phyloP scores from a whole-genome alignment of 1,284 basidiomycete species.

The Laetiporus sulphureus region DNA sequence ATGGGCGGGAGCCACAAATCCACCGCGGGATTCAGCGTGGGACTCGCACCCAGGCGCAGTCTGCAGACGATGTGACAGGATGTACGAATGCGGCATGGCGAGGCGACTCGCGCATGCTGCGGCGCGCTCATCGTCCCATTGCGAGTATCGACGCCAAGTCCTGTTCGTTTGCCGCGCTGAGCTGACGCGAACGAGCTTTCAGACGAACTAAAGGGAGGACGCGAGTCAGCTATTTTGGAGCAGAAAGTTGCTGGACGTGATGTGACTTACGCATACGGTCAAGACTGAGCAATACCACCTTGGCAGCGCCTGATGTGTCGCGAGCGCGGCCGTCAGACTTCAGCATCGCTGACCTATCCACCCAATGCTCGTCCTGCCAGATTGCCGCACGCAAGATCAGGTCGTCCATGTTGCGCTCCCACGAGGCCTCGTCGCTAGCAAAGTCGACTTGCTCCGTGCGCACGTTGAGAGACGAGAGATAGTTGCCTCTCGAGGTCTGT shows the following conservation, averaged over 20 bases:
- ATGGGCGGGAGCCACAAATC: too few species aligned
- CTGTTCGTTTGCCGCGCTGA: slow-evolving; percentile 71
- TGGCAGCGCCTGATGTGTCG: slow-evolving; percentile 48
- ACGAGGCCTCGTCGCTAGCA: slow-evolving; percentile 36
- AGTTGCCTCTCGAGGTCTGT: slow-evolving; percentile 93
- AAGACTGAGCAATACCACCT: slow-evolving; percentile 85
- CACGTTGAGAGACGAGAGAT: slow-evolving; percentile 78
- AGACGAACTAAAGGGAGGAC: slow-evolving; percentile 52
- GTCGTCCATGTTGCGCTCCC: slow-evolving; percentile 88
- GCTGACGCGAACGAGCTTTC: slow-evolving; percentile 76
- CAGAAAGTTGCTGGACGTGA: slow-evolving; percentile 3
- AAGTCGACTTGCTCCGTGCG: slow-evolving; percentile 86
- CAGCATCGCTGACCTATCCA: slow-evolving; percentile 74
- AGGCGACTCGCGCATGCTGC: too few species aligned
- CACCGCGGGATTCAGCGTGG: too few species aligned
- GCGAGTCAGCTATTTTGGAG: background rate
- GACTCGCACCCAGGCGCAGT: too few species aligned
- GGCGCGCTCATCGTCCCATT: slow-evolving; percentile 15
- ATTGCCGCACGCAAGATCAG: slow-evolving; percentile 86
- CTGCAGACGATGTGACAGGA: too few species aligned
- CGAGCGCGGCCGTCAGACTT: slow-evolving; percentile 30
- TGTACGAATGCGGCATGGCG: too few species aligned
- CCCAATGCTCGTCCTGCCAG: slow-evolving; percentile 92
- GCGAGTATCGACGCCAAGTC: slow-evolving; percentile 64
- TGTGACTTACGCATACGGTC: slow-evolving; percentile 82